These are phyloP conservation scores for Kodamaea derodonti DNA, from an alignment of 1,139 yeast genomes.

Conservation along the genomic window DNA sequence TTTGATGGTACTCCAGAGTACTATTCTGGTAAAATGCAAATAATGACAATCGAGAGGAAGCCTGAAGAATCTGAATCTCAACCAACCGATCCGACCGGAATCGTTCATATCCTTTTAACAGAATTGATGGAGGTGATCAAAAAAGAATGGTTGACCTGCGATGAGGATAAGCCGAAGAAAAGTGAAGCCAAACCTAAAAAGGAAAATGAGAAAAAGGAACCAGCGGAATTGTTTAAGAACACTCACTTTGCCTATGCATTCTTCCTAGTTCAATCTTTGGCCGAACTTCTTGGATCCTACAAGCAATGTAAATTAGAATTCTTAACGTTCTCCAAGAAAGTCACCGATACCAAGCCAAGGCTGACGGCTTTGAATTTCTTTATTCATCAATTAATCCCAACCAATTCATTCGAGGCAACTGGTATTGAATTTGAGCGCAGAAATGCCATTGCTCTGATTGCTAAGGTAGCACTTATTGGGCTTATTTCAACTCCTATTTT, in stretches of 20 bases:
- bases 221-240: conserved; percentile 34
- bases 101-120: conserved; percentile 56
- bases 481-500: conserved; percentile 52
- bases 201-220: conserved; percentile 11
- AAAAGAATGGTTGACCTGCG: conserved; percentile 43
- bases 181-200: conserved; percentile 13
- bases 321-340: conserved; percentile 62
- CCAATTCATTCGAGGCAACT: conserved; percentile 37
- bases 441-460: conserved; percentile 45
- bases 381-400: conserved; percentile 69
- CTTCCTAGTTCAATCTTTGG: conserved; percentile 61
- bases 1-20: conserved; percentile 36
- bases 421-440: conserved; percentile 32
- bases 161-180: conserved; percentile 8
- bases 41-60: conserved; percentile 11
- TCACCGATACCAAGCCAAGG: conserved; percentile 44
- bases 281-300: conserved; percentile 76
- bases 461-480: conserved; percentile 54
- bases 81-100: conserved; percentile 40
- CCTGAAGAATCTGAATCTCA: conserved; percentile 17
- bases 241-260: conserved; percentile 59
- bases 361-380: conserved; percentile 75
- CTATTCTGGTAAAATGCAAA: conserved; percentile 12
- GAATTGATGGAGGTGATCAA: conserved; percentile 60
- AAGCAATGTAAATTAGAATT: conserved; percentile 80